phyloP scores from a whole-genome alignment of 805 yeast genomes.

The Saccharomyces eubayanus region DNA sequence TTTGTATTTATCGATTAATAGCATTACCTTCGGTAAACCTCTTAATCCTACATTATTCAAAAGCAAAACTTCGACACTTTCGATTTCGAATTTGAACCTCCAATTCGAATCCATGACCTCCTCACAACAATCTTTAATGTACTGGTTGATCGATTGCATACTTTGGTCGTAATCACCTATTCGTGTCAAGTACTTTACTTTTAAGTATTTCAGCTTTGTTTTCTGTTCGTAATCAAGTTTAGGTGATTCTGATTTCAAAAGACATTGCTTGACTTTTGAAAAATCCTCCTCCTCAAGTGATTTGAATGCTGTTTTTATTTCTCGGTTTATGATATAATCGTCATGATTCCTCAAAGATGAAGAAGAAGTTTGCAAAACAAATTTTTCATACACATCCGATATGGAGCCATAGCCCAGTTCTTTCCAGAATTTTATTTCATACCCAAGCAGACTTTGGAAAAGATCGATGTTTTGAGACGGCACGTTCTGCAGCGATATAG shows the following conservation, averaged over 20 bases:
- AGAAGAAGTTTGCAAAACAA: not conserved
- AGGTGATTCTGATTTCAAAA: slow-evolving; percentile 33
- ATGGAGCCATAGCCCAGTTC: slow-evolving; percentile 15
- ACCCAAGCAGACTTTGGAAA: slow-evolving; percentile 2
- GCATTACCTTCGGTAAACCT: slow-evolving; percentile 42
- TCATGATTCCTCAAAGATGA: not conserved
- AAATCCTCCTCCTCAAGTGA: slow-evolving; percentile 18
- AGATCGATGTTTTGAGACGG: slow-evolving; percentile 3
- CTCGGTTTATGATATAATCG: slow-evolving; percentile 1
- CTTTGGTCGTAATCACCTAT: slow-evolving; percentile 23
- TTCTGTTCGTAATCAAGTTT: slow-evolving; percentile 25
- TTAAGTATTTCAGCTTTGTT: slow-evolving; percentile 37
- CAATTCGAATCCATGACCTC: slow-evolving; percentile 25
- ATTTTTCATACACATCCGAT: slow-evolving; percentile 10
- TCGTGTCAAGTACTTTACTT: slow-evolving; percentile 33
- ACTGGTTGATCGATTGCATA: slow-evolving; percentile 17
- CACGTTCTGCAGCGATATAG: slow-evolving; percentile 43
- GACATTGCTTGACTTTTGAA: slow-evolving; percentile 38
- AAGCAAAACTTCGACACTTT: slow-evolving; percentile 27
- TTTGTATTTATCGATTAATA: slow-evolving; percentile 42
- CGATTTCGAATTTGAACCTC: slow-evolving; percentile 22
- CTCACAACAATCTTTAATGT: slow-evolving; percentile 16
- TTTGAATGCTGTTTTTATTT: slow-evolving; percentile 7
- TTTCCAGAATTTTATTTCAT: slow-evolving; percentile 14
- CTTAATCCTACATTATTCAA: slow-evolving; percentile 39